Base-by-base conservation (phyloP, 1,284 basidiomycete species). In the Athelia psychrophila region DNA sequence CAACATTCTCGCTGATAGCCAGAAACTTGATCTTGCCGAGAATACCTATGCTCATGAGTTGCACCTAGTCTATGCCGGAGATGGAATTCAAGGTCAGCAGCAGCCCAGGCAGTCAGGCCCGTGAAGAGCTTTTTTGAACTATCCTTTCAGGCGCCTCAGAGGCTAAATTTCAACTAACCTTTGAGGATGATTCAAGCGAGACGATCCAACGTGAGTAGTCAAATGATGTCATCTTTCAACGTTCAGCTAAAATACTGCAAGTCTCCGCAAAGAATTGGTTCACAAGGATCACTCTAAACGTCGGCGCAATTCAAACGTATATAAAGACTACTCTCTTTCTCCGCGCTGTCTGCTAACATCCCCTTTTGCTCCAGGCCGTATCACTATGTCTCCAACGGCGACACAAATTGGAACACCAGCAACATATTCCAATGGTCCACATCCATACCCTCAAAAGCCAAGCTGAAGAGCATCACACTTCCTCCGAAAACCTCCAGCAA, bases 381-480 rank as follows among this genome's bases (percentile, higher is more conserved):
- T 49, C 68, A 71, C 55, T 74, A 75, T 47, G 65, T 50, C 38
- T 24, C 55, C 18, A 59, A 69, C 42, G 62, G 67, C 3, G 52
- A 51, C 2, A 72, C 58, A 30, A 74, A 72, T 53, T 66, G 64
- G 56, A 79, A 79, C 48, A 56, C 65, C 0, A 70, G 64, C 13
- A 67, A 74, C 4, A 73, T 80, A 1, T 73, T 69, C 42, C 74
- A 77, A 55, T 68, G 72, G 63, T 79, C 78, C 2, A 64, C 75
- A 4, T 65, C 77, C 2, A 51, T 78, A 6, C 60, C 66, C 3
- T 78, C 77, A 2, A 69, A 70, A 25, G 55, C 60, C n/a, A 59
- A 68, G 1, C 55, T 79, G 12, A 56, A 59, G 55, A 70, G 70
- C 35, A 74, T 79, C 51, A 73, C 65, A 0, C 62, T 79, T 36